Evolutionary conservation across 202 grass and related monocot genomes (phyloP).

Genomic region (Saccharum hybrid): DNA sequence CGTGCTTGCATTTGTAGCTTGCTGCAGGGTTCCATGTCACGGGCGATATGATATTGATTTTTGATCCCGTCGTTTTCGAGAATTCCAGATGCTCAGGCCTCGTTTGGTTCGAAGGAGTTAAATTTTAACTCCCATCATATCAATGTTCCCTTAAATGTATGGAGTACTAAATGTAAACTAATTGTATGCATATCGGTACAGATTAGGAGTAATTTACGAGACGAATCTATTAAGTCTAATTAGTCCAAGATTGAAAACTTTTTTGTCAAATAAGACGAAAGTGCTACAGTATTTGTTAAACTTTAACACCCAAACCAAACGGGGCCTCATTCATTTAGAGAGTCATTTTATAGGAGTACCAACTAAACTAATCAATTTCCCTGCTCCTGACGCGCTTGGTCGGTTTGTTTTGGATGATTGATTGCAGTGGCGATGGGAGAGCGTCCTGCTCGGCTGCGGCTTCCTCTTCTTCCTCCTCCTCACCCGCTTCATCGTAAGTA

Average conservation of each 20-base stretch:
- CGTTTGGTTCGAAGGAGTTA: too few species aligned
- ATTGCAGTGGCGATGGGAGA: conserved; percentile 90
- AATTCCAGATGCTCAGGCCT: too few species aligned
- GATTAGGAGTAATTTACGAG: too few species aligned
- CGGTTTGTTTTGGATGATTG: background rate
- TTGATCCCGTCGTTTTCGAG: background rate
- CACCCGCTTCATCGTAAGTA: conserved; percentile 84
- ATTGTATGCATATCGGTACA: too few species aligned
- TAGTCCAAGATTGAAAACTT: too few species aligned
- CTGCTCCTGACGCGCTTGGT: conserved; percentile 5
- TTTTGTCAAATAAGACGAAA: too few species aligned
- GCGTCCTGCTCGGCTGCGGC: conserved; percentile 65
- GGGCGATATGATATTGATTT: background rate
- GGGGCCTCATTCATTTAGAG: background rate
- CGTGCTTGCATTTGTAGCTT: background rate
- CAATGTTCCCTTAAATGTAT: too few species aligned
- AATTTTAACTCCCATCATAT: too few species aligned
- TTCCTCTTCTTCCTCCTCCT: conserved; percentile 92
- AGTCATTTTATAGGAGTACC: background rate
- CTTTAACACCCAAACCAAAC: too few species aligned
- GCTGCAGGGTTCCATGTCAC: conserved; percentile 13
- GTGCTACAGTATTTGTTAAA: too few species aligned
- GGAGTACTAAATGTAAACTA: too few species aligned
- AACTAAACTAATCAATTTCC: background rate
- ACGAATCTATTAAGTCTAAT: too few species aligned